Conservation (phyloP, 805 yeast species). For the Hanseniaspora clermontiae region DNA sequence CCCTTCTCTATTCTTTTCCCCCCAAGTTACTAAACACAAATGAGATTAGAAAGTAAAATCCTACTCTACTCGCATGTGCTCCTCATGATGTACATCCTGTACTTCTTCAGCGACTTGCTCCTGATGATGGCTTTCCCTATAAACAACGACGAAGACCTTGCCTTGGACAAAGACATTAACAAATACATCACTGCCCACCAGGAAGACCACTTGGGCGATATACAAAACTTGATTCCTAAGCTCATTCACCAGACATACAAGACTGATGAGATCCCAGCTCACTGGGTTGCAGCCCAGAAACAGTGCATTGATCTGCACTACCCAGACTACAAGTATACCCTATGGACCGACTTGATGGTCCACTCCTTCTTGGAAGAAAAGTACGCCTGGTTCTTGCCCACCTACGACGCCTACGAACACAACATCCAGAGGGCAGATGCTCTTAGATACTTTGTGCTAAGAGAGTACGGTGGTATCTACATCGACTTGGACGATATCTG, state of each 20-base stretch:
- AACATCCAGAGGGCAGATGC: conserved; percentile 87
- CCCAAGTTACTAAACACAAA: conserved; percentile 16
- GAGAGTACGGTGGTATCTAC: conserved; percentile 80
- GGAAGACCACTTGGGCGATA: conserved; percentile 30
- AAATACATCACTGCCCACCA: conserved; percentile 22
- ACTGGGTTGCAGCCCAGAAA: conserved; percentile 69
- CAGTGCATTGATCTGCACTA: conserved; percentile 58
- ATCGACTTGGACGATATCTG: conserved; percentile 88
- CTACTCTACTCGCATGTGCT: conserved; percentile 47
- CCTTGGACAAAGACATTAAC: conserved; percentile 7
- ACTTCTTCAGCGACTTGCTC: conserved; percentile 57
- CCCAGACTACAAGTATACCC: conserved; percentile 73
- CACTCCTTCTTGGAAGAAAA: conserved; percentile 63
- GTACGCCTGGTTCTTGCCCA: conserved; percentile 74
- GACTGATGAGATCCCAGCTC: conserved; percentile 61
- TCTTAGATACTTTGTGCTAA: conserved; percentile 71
- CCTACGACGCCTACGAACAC: conserved; percentile 65
- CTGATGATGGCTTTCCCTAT: conserved; percentile 59
- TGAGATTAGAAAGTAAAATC: conserved; percentile 56
- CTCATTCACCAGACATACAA: conserved; percentile 91
- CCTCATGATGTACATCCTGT: conserved; percentile 43
- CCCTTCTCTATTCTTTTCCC: too few species aligned
- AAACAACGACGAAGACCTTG: conserved; percentile 35
- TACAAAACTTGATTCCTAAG: conserved; percentile 51
- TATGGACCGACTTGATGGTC: conserved; percentile 85